Conservation (phyloP, 495 filamentous ascomycete species). For the Mycothermus thermophilus region DNA sequence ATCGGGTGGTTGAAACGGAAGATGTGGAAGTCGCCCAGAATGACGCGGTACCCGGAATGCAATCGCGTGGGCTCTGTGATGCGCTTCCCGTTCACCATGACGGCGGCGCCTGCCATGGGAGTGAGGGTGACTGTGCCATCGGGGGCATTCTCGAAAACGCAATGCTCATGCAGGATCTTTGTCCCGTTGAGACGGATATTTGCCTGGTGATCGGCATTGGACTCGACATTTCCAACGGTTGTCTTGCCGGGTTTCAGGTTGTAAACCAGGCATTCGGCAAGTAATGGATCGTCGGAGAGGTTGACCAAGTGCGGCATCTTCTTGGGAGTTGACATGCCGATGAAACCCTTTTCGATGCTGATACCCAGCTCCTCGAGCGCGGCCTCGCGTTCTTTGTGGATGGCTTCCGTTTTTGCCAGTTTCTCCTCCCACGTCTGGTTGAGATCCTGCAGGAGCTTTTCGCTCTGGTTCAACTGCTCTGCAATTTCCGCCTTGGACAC, state of each 20-base stretch:
- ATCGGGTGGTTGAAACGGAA: constrained; percentile 97
- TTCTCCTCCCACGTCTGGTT: constrained; percentile 99
- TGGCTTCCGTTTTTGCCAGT: constrained; percentile 81
- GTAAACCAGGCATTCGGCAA: constrained; percentile 95
- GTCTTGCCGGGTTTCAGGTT: constrained; percentile 94
- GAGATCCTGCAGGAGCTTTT: constrained; percentile 90
- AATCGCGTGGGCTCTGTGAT: constrained; percentile 71
- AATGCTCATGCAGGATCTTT: constrained; percentile 83
- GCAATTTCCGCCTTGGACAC: constrained; percentile 98
- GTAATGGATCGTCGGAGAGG: constrained; percentile 83
- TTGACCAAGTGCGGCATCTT: constrained; percentile 99
- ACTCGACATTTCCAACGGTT: constrained; percentile 81
- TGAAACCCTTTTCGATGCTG: constrained; percentile 96
- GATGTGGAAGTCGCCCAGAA: constrained; percentile 96
- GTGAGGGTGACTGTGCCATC: constrained; percentile 84
- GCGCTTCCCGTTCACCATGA: constrained; percentile 94
- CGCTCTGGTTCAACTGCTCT: constrained; percentile 86
- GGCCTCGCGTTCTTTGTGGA: constrained; percentile 93
- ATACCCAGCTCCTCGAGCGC: constrained; percentile 95
- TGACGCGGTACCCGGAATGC: constrained; percentile 85
- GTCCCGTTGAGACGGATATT: constrained; percentile 92
- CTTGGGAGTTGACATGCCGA: constrained; percentile 90
- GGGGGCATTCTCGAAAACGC: constrained; percentile 73
- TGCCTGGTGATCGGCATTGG: constrained; percentile 56
- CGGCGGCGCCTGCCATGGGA: constrained; percentile 75